phyloP scores from a whole-genome alignment of 73 alveolate genomes.

The Halteria grandinella region DNA sequence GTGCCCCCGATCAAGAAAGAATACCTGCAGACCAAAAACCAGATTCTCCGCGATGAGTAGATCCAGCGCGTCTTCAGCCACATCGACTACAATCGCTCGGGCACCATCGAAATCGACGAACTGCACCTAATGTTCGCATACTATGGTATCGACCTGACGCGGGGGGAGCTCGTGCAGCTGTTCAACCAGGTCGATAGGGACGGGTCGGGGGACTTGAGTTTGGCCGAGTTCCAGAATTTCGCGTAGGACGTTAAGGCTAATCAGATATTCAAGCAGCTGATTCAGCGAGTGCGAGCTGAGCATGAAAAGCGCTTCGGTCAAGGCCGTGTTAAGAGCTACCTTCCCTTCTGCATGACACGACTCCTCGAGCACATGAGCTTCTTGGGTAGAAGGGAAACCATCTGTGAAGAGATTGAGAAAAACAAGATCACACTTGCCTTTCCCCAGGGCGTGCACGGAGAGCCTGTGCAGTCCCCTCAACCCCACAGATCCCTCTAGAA shows the following conservation, averaged over 20 bases:
- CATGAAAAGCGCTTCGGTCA: not conserved
- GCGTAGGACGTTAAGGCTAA: slow-evolving; percentile 12
- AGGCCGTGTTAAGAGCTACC: not conserved
- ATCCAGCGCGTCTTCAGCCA: slow-evolving; percentile 24
- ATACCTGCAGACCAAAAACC: not conserved
- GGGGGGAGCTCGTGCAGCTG: slow-evolving; percentile 7
- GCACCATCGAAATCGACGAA: slow-evolving; percentile 34
- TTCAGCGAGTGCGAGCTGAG: not conserved
- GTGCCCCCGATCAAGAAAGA: not conserved
- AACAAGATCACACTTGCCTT: not conserved
- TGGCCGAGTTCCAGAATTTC: slow-evolving; percentile 47
- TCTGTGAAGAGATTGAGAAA: not conserved
- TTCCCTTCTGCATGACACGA: slow-evolving; percentile 5
- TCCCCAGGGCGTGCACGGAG: not conserved
- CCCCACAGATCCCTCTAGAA: too few species aligned
- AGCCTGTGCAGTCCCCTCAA: too few species aligned
- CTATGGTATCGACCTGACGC: slow-evolving; percentile 22
- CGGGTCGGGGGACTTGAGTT: slow-evolving; percentile 44
- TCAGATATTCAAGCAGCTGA: slow-evolving; percentile 7
- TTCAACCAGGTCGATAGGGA: slow-evolving; percentile 36
- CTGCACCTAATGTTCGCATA: slow-evolving; percentile 39
- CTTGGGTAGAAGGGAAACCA: not conserved
- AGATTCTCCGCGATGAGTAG: not conserved
- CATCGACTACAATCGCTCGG: slow-evolving; percentile 48
- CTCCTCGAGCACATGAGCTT: slow-evolving; percentile 5